These are phyloP conservation scores for Mycena pura DNA, from an alignment of 768 basidiomycete species.

Conservation along the genomic window DNA sequence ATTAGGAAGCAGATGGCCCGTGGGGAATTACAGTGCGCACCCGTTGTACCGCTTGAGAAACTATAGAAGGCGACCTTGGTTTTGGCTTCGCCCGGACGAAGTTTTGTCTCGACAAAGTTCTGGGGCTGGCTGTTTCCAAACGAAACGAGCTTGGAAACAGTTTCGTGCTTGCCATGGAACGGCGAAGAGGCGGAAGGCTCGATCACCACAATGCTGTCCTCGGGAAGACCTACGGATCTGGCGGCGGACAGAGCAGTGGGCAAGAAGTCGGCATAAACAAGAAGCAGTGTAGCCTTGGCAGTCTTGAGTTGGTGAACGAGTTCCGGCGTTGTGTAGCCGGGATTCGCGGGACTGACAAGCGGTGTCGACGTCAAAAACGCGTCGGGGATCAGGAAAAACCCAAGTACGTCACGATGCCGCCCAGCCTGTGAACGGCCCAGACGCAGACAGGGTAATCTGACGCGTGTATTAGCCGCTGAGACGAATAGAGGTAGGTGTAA, in stretches of 20 bases:
- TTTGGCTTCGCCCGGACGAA: conserved; percentile 64
- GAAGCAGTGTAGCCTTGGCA: conserved; percentile 53
- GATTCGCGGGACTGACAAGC: conserved; percentile 62
- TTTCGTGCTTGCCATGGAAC: conserved; percentile 26
- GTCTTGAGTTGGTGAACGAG: conserved; percentile 61
- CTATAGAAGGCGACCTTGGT: conserved; percentile 69
- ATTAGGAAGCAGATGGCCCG: not conserved
- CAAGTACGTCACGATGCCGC: conserved; percentile 63
- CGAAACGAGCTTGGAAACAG: conserved; percentile 55
- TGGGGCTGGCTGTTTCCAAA: conserved; percentile 44
- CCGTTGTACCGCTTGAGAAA: conserved; percentile 82
- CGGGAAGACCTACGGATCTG: conserved; percentile 44
- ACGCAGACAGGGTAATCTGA: conserved; percentile 62
- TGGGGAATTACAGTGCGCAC: conserved; percentile 44
- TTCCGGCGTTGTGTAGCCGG: conserved; percentile 62
- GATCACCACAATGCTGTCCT: conserved; percentile 50
- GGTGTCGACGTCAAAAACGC: conserved; percentile 15
- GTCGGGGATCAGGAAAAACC: conserved; percentile 2
- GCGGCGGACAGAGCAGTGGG: conserved; percentile 54
- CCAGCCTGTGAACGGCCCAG: conserved; percentile 67
- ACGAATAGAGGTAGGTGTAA: not conserved
- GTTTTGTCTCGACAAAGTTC: conserved; percentile 51
- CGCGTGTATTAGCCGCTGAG: not conserved
- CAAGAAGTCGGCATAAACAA: conserved; percentile 54
- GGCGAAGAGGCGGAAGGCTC: conserved; percentile 26